Conservation (phyloP, 225 moss, liverwort and hornwort genomes). For the Neckera pumila region DNA sequence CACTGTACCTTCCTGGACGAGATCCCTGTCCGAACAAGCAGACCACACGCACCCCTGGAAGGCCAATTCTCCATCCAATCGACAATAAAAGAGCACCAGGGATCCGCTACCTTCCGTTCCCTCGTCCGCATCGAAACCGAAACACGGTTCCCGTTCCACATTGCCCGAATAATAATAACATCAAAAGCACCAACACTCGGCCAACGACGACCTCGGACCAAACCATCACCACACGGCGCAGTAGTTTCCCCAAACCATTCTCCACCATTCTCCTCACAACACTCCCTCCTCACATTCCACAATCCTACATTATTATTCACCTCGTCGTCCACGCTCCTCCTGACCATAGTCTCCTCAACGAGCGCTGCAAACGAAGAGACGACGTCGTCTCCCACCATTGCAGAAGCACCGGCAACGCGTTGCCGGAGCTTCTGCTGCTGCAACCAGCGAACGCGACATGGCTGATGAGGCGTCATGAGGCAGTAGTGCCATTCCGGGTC, state of each 20-base stretch:
- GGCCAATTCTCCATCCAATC: slow-evolving; percentile 4
- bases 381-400: not conserved
- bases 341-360: not conserved
- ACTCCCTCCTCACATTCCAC: slow-evolving; percentile 1
- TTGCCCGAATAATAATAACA: not conserved
- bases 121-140: not conserved
- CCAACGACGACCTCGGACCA: not conserved
- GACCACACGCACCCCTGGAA: not conserved
- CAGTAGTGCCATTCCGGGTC: slow-evolving; percentile 3
- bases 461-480: not conserved
- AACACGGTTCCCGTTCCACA: slow-evolving; percentile 1
- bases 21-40: not conserved
- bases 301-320: not conserved
- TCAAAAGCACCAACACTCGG: not conserved
- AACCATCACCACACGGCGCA: not conserved
- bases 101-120: not conserved
- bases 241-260: not conserved
- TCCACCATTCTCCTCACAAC: not conserved
- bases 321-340: not conserved
- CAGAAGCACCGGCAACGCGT: slow-evolving; percentile 13
- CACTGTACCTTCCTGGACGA: slow-evolving; percentile 7
- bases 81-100: not conserved
- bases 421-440: slow-evolving; percentile 11
- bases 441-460: not conserved
- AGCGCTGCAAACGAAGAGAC: not conserved